These are phyloP conservation scores for Nidula niveotomentosa DNA, from an alignment of 1,284 basidiomycete genomes.

Conservation along the genomic window DNA sequence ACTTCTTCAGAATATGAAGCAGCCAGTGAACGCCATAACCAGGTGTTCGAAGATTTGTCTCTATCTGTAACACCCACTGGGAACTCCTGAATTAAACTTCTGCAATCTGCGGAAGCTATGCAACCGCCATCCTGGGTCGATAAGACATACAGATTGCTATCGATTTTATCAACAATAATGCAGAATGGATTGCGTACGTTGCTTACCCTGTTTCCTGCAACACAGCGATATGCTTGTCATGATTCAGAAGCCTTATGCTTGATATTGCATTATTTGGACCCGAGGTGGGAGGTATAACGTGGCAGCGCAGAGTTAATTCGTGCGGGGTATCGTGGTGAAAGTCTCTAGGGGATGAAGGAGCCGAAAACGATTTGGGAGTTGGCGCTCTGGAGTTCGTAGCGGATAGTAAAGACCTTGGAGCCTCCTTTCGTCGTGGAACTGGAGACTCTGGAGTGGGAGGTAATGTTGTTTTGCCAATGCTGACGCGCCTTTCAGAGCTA, in stretches of 20 bases:
- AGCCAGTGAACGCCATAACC: slow-evolving; percentile 49
- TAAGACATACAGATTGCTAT: slow-evolving; percentile 42
- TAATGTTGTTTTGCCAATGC: slow-evolving; percentile 5
- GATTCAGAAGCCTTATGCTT: slow-evolving; percentile 42
- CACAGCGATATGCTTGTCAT: slow-evolving; percentile 40
- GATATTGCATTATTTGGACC: slow-evolving; percentile 39
- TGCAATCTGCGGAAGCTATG: slow-evolving; percentile 24
- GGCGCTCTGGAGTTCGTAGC: slow-evolving; percentile 42
- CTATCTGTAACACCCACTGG: slow-evolving; percentile 16
- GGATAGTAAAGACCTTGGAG: slow-evolving; percentile 39
- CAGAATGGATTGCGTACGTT: neutral
- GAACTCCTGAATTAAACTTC: too few relatives aligned
- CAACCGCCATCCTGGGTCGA: slow-evolving; percentile 43
- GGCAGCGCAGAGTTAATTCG: slow-evolving; percentile 40
- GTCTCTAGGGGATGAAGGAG: slow-evolving; percentile 37
- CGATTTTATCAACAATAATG: slow-evolving; percentile 3
- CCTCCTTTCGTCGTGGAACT: slow-evolving; percentile 29
- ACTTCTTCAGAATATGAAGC: slow-evolving; percentile 45
- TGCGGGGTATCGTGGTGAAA: slow-evolving; percentile 16
- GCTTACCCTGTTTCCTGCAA: slow-evolving; percentile 58
- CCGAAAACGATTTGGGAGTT: slow-evolving; percentile 37
- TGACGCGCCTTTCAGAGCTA: slow-evolving; percentile 6
- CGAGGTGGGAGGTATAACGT: slow-evolving; percentile 48
- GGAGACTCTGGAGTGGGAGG: slow-evolving; percentile 11
- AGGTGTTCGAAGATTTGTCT: slow-evolving; percentile 32